Percentiles rank a stretch among this genome's conserved stretches.
Evolutionary conservation across 2,329 filamentous ascomycete genomes (phyloP).

Genomic region (Botryotinia convoluta): DNA sequence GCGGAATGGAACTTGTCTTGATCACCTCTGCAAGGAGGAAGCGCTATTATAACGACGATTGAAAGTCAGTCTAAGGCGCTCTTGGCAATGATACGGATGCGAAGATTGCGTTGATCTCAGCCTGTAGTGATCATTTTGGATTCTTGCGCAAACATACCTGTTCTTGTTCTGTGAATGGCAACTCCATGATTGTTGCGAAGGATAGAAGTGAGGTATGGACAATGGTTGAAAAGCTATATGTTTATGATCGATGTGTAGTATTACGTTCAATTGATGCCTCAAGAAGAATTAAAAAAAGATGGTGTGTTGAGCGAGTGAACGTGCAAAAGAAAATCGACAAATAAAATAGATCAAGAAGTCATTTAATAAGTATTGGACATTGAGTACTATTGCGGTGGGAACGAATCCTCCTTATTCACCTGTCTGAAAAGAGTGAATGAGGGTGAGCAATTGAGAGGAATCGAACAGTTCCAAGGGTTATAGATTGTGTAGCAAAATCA

Average conservation of each 20-base stretch:
- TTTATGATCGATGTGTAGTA: background rate
- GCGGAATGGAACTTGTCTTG: constrained; percentile 46
- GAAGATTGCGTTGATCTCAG: constrained; percentile 24
- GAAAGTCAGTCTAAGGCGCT: constrained; percentile 26
- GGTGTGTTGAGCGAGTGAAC: constrained; percentile 18
- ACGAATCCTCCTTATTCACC: background rate
- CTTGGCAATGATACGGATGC: constrained; percentile 20
- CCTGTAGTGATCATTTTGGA: background rate
- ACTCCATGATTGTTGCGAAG: constrained; percentile 27
- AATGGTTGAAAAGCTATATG: background rate
- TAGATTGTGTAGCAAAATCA: constrained; percentile 15
- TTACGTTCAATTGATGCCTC: background rate
- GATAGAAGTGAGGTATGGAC: background rate
- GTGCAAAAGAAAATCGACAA: constrained; percentile 24
- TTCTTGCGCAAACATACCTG: constrained; percentile 34
- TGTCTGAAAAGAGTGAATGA: background rate
- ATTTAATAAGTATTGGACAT: constrained; percentile 33
- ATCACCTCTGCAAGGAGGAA: constrained; percentile 52
- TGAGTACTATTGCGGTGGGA: background rate
- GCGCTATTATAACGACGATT: constrained; percentile 27
- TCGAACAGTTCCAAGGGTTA: background rate
- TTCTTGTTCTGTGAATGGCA: constrained; percentile 35
- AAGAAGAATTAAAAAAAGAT: background rate
- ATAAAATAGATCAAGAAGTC: constrained; percentile 16
- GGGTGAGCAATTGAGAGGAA: background rate